Base-by-base conservation (phyloP, 805 yeast genomes). In the Metschnikowia gelsemii region DNA sequence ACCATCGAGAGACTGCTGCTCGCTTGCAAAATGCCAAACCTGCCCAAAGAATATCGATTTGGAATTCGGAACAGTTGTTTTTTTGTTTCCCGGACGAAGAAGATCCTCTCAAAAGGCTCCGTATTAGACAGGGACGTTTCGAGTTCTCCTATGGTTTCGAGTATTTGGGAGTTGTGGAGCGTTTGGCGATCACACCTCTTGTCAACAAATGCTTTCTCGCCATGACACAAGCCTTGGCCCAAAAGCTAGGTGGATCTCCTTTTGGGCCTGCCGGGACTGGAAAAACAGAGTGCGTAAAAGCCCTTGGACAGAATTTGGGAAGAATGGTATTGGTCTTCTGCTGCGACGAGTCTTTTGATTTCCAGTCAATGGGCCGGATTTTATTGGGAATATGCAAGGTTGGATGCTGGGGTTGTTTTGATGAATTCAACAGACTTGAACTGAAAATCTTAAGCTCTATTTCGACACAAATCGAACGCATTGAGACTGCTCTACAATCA, bases 211-310 rank as follows among this genome's bases (percentile, higher is more conserved):
- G 87, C 42, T 87, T 76, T 56, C 57, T 82, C 7, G 67, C 89
- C 0, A 77, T 90, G 80, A 70, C 85, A 0, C 84, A 82, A 45
- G 90, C 97, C 0, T 58, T 89, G 13, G 74, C 78, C 24, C 87
- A 82, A 51, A 75, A 74, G 25, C 66, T 80, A 7, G 98, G 98
- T n/a, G 95, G 96, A 0, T 84, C 95, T 1, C 84, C 95, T 0
- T 80, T 84, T 61, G 98, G 98, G 0, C 97, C 98, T 1, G 96
- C 98, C 2, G 98, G 98, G 30, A 91, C 98, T 0, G 98, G 98
- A 50, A 91, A 91, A 57, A 91, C 98, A 0, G 98, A 91, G 58
- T 75, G 95, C 0, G 74, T 91, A 19, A 91, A 91, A 58, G 86
- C 95, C 0, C 66, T 90, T 22, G 96, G 93, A 1, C 79, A 79